phyloP scores from a whole-genome alignment of 2,329 filamentous ascomycete species.

The Helotiales sp. region DNA sequence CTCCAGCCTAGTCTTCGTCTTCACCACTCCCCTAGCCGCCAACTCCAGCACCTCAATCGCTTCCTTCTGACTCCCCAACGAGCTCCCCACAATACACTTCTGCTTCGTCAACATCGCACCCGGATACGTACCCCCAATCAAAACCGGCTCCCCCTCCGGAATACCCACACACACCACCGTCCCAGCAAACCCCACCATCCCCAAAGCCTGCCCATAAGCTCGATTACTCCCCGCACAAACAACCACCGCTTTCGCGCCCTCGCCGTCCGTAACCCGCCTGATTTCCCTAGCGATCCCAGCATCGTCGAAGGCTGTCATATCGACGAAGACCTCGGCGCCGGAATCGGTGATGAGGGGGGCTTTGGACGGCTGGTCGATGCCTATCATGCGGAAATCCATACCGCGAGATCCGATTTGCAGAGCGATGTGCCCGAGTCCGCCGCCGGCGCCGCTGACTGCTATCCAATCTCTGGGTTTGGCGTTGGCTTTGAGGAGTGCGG shows the following conservation, averaged over 20 bases:
- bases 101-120: constrained; percentile 26
- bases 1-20: constrained; percentile 48
- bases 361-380: constrained; percentile 65
- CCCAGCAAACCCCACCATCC: constrained; percentile 51
- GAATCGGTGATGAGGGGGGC: constrained; percentile 57
- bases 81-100: constrained; percentile 43
- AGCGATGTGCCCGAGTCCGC: constrained; percentile 65
- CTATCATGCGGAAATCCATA: constrained; percentile 67
- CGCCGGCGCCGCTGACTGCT: constrained; percentile 62
- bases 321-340: constrained; percentile 68
- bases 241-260: constrained; percentile 64
- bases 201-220: constrained; percentile 52
- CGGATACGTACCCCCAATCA: constrained; percentile 41
- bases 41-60: constrained; percentile 52
- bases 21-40: constrained; percentile 50
- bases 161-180: constrained; percentile 55
- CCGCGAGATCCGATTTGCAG: constrained; percentile 59
- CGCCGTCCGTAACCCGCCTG: constrained; percentile 54
- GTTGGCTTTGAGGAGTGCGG: constrained; percentile 61
- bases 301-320: constrained; percentile 56
- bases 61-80: constrained; percentile 53
- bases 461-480: constrained; percentile 50
- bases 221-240: constrained; percentile 55
- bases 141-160: constrained; percentile 48
- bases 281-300: constrained; percentile 58